A percentile compares a stretch with the other conserved stretches of the same genome.
Conservation (phyloP, 2,329 filamentous ascomycete species). For the Nemania serpens region DNA sequence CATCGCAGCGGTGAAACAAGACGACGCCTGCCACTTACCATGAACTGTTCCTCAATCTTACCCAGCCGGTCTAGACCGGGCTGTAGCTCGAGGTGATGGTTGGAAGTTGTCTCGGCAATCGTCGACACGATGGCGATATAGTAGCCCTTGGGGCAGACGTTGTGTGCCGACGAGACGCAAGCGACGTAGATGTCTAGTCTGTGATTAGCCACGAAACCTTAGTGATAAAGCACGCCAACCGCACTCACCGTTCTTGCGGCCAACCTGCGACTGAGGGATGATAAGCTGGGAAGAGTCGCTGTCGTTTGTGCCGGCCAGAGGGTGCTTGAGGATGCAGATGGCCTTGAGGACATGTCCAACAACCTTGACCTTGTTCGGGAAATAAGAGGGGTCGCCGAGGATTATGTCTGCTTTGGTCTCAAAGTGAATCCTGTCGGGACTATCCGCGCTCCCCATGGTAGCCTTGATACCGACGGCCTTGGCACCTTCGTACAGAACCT, state of each 20-base stretch:
- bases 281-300: constrained; percentile 92
- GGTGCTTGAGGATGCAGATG: constrained; percentile 97
- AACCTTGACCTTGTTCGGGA: constrained; percentile 84
- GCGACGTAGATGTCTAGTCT: constrained; percentile 78
- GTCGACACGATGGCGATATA: constrained; percentile 98
- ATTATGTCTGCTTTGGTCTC: constrained; percentile 96
- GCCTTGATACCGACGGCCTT: constrained; percentile 97
- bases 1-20: not conserved
- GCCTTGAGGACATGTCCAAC: constrained; percentile 91
- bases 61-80: constrained; percentile 91
- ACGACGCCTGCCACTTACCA: constrained; percentile 57
- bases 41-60: constrained; percentile 94
- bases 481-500: constrained; percentile 80
- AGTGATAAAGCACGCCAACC: not conserved
- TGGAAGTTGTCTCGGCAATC: constrained; percentile 87
- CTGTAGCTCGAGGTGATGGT: constrained; percentile 95
- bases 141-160: constrained; percentile 98
- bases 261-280: constrained; percentile 96
- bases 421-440: constrained; percentile 78
- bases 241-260: constrained; percentile 85
- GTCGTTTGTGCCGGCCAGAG: constrained; percentile 85
- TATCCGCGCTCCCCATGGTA: constrained; percentile 85
- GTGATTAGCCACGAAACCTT: constrained; percentile 17
- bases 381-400: constrained; percentile 95
- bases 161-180: constrained; percentile 92